Percentiles rank a stretch among this genome's conserved stretches.
Evolutionary conservation across 73 alveolate genomes (phyloP).

Genomic region (Blepharisma japonicum): DNA sequence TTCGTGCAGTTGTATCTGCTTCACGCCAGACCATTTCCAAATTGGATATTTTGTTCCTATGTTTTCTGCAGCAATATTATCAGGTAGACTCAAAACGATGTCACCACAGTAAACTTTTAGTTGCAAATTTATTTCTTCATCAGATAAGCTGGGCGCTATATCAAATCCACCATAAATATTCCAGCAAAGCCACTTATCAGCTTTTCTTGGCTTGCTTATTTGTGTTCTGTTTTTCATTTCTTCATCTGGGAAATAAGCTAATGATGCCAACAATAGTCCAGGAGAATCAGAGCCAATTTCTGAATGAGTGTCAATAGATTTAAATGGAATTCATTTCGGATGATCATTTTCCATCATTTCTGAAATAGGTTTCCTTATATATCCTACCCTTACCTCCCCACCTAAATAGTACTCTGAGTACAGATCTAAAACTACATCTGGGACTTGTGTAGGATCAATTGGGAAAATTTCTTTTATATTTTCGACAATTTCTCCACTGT

Average conservation of each 20-base stretch:
- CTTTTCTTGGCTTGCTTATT: constrained; percentile 39
- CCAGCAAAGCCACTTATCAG: constrained; percentile 36
- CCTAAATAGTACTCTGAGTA: constrained; percentile 55
- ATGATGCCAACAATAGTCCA: neutral
- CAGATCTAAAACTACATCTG: constrained; percentile 76
- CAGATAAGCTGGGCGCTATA: constrained; percentile 46
- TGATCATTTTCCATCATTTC: constrained; percentile 33
- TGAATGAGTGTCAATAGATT: constrained; percentile 6
- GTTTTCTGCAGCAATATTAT: neutral
- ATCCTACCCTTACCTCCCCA: constrained; percentile 50
- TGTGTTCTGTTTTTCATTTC: constrained; percentile 39
- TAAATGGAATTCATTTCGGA: constrained; percentile 27
- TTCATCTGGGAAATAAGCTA: constrained; percentile 18
- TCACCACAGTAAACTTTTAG: constrained; percentile 52
- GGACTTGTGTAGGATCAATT: constrained; percentile 61
- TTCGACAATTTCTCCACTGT: constrained; percentile 29
- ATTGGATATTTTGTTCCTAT: constrained; percentile 21
- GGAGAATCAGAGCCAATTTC: constrained; percentile 11
- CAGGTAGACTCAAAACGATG: neutral
- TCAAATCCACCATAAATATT: constrained; percentile 58
- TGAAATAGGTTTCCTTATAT: constrained; percentile 54
- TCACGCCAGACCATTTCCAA: constrained; percentile 16
- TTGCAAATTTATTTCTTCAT: constrained; percentile 34
- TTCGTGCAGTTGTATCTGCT: neutral
- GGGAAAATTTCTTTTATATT: constrained; percentile 63